Evolutionary conservation across 495 filamentous ascomycete species (phyloP).

Genomic region (Penicillium parvum): DNA sequence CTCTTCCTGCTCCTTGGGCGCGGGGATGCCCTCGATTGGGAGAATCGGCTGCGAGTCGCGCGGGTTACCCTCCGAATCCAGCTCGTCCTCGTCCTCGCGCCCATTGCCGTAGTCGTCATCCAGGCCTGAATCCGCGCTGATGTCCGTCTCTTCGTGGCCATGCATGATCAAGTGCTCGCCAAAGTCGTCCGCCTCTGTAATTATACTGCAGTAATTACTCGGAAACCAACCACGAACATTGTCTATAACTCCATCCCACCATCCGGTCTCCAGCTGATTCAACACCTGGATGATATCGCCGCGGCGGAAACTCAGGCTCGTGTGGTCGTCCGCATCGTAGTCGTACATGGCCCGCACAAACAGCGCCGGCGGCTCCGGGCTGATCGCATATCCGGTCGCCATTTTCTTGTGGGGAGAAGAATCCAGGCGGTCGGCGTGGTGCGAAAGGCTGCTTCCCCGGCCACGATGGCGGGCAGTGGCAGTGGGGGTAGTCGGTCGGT

Average conservation of each 20-base stretch:
- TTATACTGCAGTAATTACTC: slow-evolving; percentile 93
- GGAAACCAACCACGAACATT: slow-evolving; percentile 96
- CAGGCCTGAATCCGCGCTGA: slow-evolving; percentile 50
- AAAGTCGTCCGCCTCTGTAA: slow-evolving; percentile 66
- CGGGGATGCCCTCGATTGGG: slow-evolving; percentile 61
- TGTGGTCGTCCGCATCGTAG: slow-evolving; percentile 94
- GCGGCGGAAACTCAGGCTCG: slow-evolving; percentile 90
- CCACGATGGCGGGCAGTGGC: slow-evolving; percentile 28
- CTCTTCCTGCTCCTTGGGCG: slow-evolving; percentile 69
- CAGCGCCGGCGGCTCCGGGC: slow-evolving; percentile 67
- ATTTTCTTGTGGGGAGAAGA: slow-evolving; percentile 35
- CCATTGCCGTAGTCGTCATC: slow-evolving; percentile 70
- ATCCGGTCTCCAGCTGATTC: slow-evolving; percentile 94
- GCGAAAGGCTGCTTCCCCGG: slow-evolving; percentile 29
- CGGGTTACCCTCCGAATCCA: slow-evolving; percentile 58
- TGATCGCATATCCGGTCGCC: slow-evolving; percentile 54
- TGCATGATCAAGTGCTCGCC: slow-evolving; percentile 33
- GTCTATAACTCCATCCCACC: slow-evolving; percentile 95
- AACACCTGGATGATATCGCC: slow-evolving; percentile 97
- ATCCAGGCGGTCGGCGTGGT: slow-evolving; percentile 25
- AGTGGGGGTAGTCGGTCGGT: slow-evolving; percentile 37
- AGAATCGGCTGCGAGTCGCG: slow-evolving; percentile 53
- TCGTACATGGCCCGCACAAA: slow-evolving; percentile 96
- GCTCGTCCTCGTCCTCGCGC: slow-evolving; percentile 57
- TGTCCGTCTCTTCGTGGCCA: slow-evolving; percentile 48